Evolutionary conservation across 140 eudicot genomes (phyloP).

Genomic region (Flaveria floridana): DNA sequence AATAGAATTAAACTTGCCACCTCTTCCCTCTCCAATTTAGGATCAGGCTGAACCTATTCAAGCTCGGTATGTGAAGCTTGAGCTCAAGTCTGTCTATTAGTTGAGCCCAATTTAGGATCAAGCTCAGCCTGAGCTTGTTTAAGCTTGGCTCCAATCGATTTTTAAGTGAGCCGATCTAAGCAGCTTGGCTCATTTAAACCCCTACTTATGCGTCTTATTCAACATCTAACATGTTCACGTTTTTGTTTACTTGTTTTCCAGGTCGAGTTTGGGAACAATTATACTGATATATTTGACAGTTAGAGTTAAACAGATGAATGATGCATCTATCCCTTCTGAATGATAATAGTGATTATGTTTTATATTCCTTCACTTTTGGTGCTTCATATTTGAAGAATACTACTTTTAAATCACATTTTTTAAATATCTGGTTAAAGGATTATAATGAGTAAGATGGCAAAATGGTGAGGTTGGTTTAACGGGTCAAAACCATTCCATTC

Average conservation of each 20-base stretch:
- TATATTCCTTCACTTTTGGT: constrained; percentile 6
- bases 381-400: constrained; percentile 26
- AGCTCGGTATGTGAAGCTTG: too few species aligned
- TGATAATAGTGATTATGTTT: neutral
- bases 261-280: constrained; percentile 85
- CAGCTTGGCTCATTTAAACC: neutral
- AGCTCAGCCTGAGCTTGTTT: too few species aligned
- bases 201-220: neutral
- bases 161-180: too few species aligned
- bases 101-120: too few species aligned
- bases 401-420: constrained; percentile 11
- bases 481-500: too few species aligned
- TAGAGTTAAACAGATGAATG: constrained; percentile 59
- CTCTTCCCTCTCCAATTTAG: neutral
- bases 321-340: constrained; percentile 45
- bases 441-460: neutral
- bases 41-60: too few species aligned
- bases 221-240: neutral
- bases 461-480: too few species aligned
- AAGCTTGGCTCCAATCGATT: too few species aligned
- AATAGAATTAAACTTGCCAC: neutral
- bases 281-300: constrained; percentile 77
- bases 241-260: constrained; percentile 29
- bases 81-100: too few species aligned
- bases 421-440: neutral